Evolutionary conservation across 164 flowering plant genomes (phyloP).

Genomic region (Vitis rupestris): DNA sequence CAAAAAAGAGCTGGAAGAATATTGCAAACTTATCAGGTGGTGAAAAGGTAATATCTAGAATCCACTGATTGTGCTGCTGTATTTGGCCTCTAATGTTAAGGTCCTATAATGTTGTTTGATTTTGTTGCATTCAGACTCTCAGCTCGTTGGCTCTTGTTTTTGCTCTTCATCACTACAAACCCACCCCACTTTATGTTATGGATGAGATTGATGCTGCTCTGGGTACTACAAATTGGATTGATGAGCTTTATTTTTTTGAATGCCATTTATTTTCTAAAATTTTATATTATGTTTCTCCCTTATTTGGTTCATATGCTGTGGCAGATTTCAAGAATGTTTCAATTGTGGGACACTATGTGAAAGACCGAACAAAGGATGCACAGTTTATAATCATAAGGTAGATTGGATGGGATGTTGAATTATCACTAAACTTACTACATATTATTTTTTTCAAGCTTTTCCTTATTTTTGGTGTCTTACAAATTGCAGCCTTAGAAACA

Average conservation of each 20-base stretch:
- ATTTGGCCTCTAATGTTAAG: not conserved
- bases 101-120: not conserved
- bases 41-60: constrained; percentile 68
- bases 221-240: constrained; percentile 39
- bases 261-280: not conserved
- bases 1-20: constrained; percentile 99
- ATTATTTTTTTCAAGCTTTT: no score
- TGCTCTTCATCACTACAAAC: constrained; percentile 99
- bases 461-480: not conserved
- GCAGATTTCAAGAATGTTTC: constrained; percentile 98
- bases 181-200: constrained; percentile 99
- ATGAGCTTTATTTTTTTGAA: not conserved
- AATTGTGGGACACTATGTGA: constrained; percentile 97
- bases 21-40: constrained; percentile 98
- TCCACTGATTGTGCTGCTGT: not conserved
- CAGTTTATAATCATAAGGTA: constrained; percentile 96
- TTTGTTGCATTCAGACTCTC: constrained; percentile 69
- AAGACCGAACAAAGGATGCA: constrained; percentile 97
- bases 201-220: constrained; percentile 99
- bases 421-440: not conserved
- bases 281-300: not conserved
- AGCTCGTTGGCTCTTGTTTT: constrained; percentile 97
- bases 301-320: constrained; percentile 3
- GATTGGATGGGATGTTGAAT: not conserved
- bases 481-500: constrained; percentile 80